Evolutionary conservation across 1,284 basidiomycete genomes (phyloP).

Genomic region (Thelephora terrestris): DNA sequence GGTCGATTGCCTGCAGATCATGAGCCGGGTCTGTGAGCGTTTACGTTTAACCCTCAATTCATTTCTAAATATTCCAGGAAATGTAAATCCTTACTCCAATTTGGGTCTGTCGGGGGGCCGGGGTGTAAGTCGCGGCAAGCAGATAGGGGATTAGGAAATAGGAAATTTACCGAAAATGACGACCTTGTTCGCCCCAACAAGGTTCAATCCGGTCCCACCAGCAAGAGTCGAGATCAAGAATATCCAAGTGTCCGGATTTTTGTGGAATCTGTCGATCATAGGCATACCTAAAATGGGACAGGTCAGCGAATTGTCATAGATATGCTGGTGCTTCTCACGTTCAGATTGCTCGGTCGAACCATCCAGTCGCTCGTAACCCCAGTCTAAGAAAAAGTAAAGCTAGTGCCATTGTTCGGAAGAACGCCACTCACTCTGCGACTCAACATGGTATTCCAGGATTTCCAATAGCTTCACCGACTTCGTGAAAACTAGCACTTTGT

Average conservation of each 20-base stretch:
- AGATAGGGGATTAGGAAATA: background rate
- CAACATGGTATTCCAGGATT: constrained; percentile 67
- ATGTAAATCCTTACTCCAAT: constrained; percentile 61
- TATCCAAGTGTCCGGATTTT: constrained; percentile 61
- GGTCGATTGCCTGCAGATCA: constrained; percentile 82
- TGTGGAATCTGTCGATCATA: constrained; percentile 73
- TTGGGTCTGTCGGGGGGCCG: constrained; percentile 48
- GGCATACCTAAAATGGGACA: constrained; percentile 50
- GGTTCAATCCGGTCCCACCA: constrained; percentile 67
- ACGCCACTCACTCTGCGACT: constrained; percentile 32
- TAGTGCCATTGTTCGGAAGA: background rate
- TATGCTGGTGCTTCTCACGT: constrained; percentile 31
- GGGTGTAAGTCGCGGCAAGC: background rate
- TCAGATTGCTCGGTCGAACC: constrained; percentile 58
- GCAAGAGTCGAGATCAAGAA: constrained; percentile 76
- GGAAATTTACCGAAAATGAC: constrained; percentile 73
- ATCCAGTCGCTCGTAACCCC: constrained; percentile 63
- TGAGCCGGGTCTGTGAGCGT: constrained; percentile 62
- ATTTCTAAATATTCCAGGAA: constrained; percentile 82
- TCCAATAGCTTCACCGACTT: constrained; percentile 76
- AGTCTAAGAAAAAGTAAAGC: constrained; percentile 28
- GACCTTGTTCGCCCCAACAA: constrained; percentile 75
- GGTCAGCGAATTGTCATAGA: background rate
- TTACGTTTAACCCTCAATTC: constrained; percentile 26
- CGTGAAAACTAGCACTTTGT: constrained; percentile 81